Percentiles rank a stretch among this genome's conserved stretches.
Evolutionary conservation across 2,329 filamentous ascomycete genomes (phyloP).

Genomic region (Cephalotrichum gorgonifer): DNA sequence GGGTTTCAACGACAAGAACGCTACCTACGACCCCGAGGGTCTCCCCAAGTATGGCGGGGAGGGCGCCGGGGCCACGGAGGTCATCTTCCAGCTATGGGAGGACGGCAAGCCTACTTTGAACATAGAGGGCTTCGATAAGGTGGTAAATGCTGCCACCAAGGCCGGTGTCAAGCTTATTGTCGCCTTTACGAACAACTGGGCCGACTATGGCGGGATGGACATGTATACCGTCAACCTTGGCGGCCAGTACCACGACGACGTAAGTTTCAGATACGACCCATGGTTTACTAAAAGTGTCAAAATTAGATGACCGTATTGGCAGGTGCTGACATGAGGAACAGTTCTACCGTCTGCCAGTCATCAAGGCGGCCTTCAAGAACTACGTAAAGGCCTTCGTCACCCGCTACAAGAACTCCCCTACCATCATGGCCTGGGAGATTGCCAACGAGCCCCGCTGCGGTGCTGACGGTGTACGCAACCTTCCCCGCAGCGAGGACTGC

Average conservation of each 20-base stretch:
- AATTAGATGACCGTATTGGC: background rate
- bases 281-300: background rate
- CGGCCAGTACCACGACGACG: constrained; percentile 38
- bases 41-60: constrained; percentile 42
- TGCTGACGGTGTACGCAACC: constrained; percentile 32
- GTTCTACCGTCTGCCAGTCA: constrained; percentile 38
- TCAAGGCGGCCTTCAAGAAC: constrained; percentile 41
- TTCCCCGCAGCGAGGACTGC: constrained; percentile 28
- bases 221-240: constrained; percentile 46
- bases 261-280: constrained; percentile 11
- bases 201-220: constrained; percentile 49
- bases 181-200: constrained; percentile 48
- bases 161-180: constrained; percentile 41
- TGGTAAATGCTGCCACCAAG: constrained; percentile 37
- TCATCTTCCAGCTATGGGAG: constrained; percentile 34
- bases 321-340: constrained; percentile 10
- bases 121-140: constrained; percentile 36
- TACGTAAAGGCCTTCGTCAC: constrained; percentile 51
- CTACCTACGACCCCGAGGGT: constrained; percentile 30
- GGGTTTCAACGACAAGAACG: constrained; percentile 48
- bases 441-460: constrained; percentile 50
- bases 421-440: constrained; percentile 59
- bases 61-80: constrained; percentile 26
- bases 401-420: constrained; percentile 45
- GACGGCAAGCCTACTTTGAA: constrained; percentile 32